Evolutionary conservation across 345 rosid genomes (phyloP).

Genomic region (Populus nigra): DNA sequence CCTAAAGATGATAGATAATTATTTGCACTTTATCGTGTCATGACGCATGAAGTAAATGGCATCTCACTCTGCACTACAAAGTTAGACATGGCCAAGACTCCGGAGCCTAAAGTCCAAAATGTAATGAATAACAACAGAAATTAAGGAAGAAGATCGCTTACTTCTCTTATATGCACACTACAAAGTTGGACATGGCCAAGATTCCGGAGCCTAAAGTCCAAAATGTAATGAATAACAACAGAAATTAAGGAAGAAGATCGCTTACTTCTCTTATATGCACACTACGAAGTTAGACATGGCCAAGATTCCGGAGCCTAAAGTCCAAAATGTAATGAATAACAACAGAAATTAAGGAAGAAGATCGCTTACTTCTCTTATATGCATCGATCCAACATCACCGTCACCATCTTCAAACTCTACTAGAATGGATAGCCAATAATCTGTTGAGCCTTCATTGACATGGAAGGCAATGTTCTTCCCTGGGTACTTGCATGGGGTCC

Average conservation of each 20-base stretch:
- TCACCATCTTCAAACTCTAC: slow-evolving; percentile 95
- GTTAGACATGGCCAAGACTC: background rate
- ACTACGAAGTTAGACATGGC: background rate
- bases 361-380: slow-evolving; percentile 63
- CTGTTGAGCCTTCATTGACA: slow-evolving; percentile 84
- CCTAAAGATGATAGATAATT: background rate
- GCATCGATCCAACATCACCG: slow-evolving; percentile 95
- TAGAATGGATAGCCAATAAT: slow-evolving; percentile 82
- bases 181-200: background rate
- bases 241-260: background rate
- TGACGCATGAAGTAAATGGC: background rate
- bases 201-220: slow-evolving; percentile 11
- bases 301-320: slow-evolving; percentile 10
- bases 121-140: too few relatives aligned
- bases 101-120: slow-evolving; percentile 9
- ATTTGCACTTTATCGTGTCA: slow-evolving; percentile 7
- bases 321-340: background rate
- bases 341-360: background rate
- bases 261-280: slow-evolving; percentile 80
- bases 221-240: background rate
- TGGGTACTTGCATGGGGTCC: slow-evolving; percentile 84
- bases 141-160: slow-evolving; percentile 24
- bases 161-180: slow-evolving; percentile 70
- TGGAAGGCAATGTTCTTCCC: slow-evolving; percentile 85
- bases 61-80: background rate